Evolutionary conservation across 345 rosid genomes (phyloP).

Genomic region (Melaleuca quinquenervia): DNA sequence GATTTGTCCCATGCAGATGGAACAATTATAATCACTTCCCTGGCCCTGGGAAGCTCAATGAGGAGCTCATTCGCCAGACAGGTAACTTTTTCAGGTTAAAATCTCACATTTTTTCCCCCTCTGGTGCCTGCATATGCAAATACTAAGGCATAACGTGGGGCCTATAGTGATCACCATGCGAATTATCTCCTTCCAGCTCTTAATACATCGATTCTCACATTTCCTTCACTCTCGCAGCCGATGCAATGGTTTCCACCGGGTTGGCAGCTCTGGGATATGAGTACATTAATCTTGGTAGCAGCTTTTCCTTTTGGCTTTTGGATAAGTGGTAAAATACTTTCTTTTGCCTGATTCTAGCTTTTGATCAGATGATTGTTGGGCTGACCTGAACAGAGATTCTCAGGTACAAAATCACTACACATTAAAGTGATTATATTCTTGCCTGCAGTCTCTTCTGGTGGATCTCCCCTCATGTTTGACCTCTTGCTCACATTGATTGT

Average conservation of each 20-base stretch:
- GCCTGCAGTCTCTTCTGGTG: neutral
- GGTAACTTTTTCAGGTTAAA: conserved; percentile 10
- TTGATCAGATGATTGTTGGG: conserved; percentile 38
- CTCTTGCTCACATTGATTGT: neutral
- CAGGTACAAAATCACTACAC: conserved; percentile 3
- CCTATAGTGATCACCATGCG: neutral
- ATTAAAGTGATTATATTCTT: neutral
- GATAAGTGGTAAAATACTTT: neutral
- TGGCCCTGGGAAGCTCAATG: conserved; percentile 23
- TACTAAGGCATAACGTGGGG: neutral
- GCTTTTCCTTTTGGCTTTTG: neutral
- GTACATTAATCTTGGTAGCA: conserved; percentile 33
- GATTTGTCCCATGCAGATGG: conserved; percentile 19
- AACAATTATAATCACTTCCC: conserved; percentile 36
- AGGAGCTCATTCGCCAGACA: conserved; percentile 22
- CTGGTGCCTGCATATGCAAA: neutral
- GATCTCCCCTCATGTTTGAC: neutral
- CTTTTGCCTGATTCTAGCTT: neutral
- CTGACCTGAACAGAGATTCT: conserved; percentile 22
- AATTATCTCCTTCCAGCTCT: neutral
- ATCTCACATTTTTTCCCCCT: neutral
- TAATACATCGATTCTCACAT: neutral
- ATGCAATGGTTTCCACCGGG: conserved; percentile 39
- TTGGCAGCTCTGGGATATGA: conserved; percentile 27
- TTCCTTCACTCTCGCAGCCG: conserved; percentile 6